These are phyloP conservation scores for Fusarium sp. DNA, from an alignment of 2,329 filamentous ascomycete species.

Conservation along the genomic window DNA sequence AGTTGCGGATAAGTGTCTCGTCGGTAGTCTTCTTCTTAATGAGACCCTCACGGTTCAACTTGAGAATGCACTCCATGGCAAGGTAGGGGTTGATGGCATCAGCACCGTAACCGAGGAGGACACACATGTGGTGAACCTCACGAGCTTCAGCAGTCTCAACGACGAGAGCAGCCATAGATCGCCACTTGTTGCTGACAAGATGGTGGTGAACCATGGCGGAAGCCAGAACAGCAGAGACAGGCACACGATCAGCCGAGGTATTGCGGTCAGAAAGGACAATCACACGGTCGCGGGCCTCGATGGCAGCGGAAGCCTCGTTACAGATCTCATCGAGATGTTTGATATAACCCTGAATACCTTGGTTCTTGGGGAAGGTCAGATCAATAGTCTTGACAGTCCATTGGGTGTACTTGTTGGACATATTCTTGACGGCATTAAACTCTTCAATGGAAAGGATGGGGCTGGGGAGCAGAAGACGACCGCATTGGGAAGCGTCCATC, in stretches of 20 bases:
- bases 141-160: constrained; percentile 95
- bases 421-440: constrained; percentile 88
- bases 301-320: constrained; percentile 83
- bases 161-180: constrained; percentile 86
- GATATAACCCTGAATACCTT: constrained; percentile 86
- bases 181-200: constrained; percentile 94
- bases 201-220: constrained; percentile 97
- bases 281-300: constrained; percentile 85
- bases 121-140: constrained; percentile 98
- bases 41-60: constrained; percentile 92
- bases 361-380: constrained; percentile 89
- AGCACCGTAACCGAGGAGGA: constrained; percentile 94
- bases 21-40: constrained; percentile 90
- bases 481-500: constrained; percentile 92
- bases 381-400: constrained; percentile 95
- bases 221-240: constrained; percentile 87
- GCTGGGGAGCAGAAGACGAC: constrained; percentile 85
- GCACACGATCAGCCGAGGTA: constrained; percentile 82
- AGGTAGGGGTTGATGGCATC: constrained; percentile 96
- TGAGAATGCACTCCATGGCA: constrained; percentile 95
- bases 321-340: constrained; percentile 91
- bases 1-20: constrained; percentile 90
- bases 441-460: constrained; percentile 91
- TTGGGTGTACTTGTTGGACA: constrained; percentile 76
- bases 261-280: constrained; percentile 92